Evolutionary conservation across 768 basidiomycete species (phyloP).

Genomic region (Tricholoma saponaceum): DNA sequence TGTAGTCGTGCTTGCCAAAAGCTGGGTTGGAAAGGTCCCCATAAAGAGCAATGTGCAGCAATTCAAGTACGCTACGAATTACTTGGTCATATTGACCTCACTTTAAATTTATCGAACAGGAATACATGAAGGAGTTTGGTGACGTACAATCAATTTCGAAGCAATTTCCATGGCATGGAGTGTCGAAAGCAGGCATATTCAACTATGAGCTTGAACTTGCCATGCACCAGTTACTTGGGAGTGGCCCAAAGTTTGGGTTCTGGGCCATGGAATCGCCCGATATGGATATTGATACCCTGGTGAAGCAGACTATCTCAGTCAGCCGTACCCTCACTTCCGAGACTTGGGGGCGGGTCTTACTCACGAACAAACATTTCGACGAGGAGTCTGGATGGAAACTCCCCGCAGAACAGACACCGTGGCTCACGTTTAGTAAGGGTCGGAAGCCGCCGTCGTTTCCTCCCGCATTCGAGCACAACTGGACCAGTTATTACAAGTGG

Average conservation of each 20-base stretch:
- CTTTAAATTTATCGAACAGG: neutral
- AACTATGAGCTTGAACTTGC: no score
- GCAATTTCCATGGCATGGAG: neutral
- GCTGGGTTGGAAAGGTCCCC: neutral
- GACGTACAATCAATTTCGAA: neutral
- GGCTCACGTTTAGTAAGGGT: neutral
- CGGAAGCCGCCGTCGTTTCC: neutral
- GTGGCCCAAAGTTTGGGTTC: neutral
- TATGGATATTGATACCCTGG: no score
- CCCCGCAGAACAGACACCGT: neutral
- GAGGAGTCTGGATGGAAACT: neutral
- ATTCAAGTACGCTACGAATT: neutral
- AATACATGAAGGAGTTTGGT: neutral
- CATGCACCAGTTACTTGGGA: no score
- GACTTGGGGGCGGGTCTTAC: no score
- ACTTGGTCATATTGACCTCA: neutral
- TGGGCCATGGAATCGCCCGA: neutral
- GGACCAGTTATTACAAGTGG: neutral
- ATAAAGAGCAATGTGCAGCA: neutral
- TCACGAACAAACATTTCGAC: neutral
- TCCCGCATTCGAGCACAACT: neutral
- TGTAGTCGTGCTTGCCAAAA: neutral
- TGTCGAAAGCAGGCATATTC: no score
- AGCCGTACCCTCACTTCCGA: neutral
- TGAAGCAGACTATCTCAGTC: neutral